Percentiles rank a stretch among this genome's conserved stretches.
Conservation (phyloP, 2,329 filamentous ascomycete species). For the Cyphellophora europaea region DNA sequence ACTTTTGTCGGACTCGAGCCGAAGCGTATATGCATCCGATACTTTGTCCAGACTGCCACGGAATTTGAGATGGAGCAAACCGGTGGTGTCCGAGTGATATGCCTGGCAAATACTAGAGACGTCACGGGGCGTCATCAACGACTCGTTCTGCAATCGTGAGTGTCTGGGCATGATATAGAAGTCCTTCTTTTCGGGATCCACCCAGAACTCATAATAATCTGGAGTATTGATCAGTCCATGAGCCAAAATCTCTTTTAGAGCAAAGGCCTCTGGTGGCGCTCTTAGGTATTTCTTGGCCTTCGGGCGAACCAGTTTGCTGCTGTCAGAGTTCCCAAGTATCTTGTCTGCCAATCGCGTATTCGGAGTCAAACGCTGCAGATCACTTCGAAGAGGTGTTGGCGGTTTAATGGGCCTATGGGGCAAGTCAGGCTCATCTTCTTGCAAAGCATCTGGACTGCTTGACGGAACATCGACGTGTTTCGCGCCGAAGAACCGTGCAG, state of each 20-base stretch:
- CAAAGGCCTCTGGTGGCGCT: no score
- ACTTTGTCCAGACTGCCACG: not conserved
- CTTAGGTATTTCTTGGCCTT: no score
- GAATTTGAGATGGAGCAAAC: constrained; percentile 4
- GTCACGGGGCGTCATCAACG: constrained; percentile 2
- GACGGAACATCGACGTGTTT: no score
- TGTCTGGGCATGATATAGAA: constrained; percentile 6
- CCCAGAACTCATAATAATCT: constrained; percentile 1
- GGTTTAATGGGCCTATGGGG: no score
- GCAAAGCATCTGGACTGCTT: no score
- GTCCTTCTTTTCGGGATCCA: constrained; percentile 6
- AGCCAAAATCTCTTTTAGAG: not conserved
- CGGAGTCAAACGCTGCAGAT: no score
- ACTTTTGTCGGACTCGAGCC: constrained; percentile 6
- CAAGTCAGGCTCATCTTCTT: no score
- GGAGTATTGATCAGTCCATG: not conserved
- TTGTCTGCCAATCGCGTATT: no score
- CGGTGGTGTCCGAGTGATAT: constrained; percentile 6
- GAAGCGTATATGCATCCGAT: constrained; percentile 5
- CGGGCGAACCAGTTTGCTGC: no score
- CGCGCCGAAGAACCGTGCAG: no score
- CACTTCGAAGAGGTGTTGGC: no score
- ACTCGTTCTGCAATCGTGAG: constrained; percentile 3
- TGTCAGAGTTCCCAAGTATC: no score
- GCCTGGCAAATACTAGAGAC: constrained; percentile 2